A percentile compares a stretch with the other conserved stretches of the same genome.
These are phyloP conservation scores for Spergularia bocconei DNA, from an alignment of 148 eudicot genomes.

Conservation along the genomic window DNA sequence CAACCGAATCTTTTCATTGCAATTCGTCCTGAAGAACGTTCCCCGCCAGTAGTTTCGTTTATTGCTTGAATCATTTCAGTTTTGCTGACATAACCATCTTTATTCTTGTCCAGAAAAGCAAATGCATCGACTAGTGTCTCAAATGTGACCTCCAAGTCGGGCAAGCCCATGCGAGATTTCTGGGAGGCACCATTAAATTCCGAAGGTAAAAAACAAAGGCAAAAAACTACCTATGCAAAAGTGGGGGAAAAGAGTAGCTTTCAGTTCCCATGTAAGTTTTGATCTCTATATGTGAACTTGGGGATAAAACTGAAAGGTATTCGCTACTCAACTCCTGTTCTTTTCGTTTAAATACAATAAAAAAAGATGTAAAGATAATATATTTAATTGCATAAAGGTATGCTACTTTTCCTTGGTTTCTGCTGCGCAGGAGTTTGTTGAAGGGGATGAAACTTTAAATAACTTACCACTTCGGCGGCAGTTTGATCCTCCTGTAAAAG, in stretches of 20 bases:
- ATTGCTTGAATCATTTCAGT: slow-evolving; percentile 84
- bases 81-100: slow-evolving; percentile 90
- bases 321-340: not conserved
- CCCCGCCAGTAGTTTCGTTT: slow-evolving; percentile 70
- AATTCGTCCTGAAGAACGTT: slow-evolving; percentile 80
- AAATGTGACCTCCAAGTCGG: slow-evolving; percentile 70
- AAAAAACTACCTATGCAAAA: not conserved
- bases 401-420: not conserved
- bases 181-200: slow-evolving; percentile 21
- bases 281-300: not conserved
- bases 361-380: not conserved
- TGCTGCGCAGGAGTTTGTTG: not conserved
- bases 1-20: slow-evolving; percentile 91
- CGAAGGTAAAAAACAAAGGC: not conserved
- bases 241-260: not conserved
- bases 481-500: slow-evolving; percentile 70
- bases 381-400: not conserved
- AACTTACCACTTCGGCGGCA: slow-evolving; percentile 49
- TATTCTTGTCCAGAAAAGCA: slow-evolving; percentile 89
- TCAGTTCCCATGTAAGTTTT: not conserved
- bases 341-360: not conserved
- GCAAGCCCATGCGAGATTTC: slow-evolving; percentile 77
- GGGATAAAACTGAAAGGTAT: not conserved
- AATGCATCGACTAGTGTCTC: slow-evolving; percentile 87
- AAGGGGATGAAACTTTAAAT: not conserved